phyloP scores from a whole-genome alignment of 805 yeast species.

The Candida peoriensis region DNA sequence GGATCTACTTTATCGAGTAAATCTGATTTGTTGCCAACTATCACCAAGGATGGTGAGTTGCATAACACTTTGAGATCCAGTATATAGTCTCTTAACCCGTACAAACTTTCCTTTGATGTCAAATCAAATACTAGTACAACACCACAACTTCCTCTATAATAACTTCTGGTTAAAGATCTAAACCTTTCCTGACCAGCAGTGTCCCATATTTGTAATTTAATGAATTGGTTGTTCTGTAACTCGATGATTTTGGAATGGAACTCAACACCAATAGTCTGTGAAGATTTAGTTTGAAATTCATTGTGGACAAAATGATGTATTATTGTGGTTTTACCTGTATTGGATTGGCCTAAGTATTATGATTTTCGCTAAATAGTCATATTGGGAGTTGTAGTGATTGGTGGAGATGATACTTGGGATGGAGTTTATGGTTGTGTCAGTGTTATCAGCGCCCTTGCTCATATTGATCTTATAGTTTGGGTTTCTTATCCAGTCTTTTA shows the following conservation, averaged over 20 bases:
- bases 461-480: too few species aligned
- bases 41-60: constrained; percentile 22
- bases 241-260: constrained; percentile 29
- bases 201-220: constrained; percentile 31
- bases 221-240: constrained; percentile 12
- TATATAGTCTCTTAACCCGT: constrained; percentile 26
- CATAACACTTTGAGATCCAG: constrained; percentile 28
- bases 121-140: constrained; percentile 32
- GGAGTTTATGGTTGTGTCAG: too few species aligned
- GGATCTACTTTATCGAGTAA: constrained; percentile 21
- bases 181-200: constrained; percentile 36
- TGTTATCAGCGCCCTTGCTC: too few species aligned
- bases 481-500: too few species aligned
- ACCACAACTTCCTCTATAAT: constrained; percentile 34
- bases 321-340: constrained; percentile 41
- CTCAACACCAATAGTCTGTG: constrained; percentile 38
- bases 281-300: constrained; percentile 15
- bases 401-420: too few species aligned
- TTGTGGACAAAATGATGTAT: constrained; percentile 30
- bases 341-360: too few species aligned
- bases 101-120: constrained; percentile 21
- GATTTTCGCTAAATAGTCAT: too few species aligned
- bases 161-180: constrained; percentile 32
- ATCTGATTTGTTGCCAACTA: constrained; percentile 34
- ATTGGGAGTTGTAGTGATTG: too few species aligned